A percentile compares a stretch with the other conserved stretches of the same genome.
Conservation (phyloP, 495 filamentous ascomycete species). For the Pseudevernia furfuracea region DNA sequence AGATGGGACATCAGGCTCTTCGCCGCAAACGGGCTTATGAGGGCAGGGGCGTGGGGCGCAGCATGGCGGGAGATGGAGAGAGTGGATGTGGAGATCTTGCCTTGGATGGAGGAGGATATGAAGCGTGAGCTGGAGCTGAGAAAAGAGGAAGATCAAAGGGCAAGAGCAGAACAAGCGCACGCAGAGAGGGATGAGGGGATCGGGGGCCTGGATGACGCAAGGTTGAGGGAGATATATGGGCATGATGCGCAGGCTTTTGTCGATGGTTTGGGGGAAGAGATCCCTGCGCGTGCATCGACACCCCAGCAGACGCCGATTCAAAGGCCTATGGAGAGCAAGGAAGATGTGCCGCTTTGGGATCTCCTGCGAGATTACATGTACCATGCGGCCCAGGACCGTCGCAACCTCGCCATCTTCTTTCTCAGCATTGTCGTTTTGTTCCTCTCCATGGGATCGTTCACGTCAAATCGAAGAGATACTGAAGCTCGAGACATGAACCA, state of each 20-base stretch:
- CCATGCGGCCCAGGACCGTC: conserved; percentile 58
- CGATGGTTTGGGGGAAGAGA: conserved; percentile 29
- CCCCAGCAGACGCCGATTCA: conserved; percentile 46
- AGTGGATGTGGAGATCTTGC: conserved; percentile 85
- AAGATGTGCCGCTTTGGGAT: conserved; percentile 39
- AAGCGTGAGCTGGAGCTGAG: conserved; percentile 40
- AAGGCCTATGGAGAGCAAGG: conserved; percentile 34
- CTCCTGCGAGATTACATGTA: conserved; percentile 62
- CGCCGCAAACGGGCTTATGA: conserved; percentile 89
- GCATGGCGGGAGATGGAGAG: conserved; percentile 97
- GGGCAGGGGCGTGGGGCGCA: conserved; percentile 82
- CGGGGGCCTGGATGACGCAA: conserved; percentile 39
- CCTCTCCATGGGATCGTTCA: conserved; percentile 36
- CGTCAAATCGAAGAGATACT: conserved; percentile 1
- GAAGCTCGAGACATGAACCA: not conserved
- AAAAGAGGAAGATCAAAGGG: conserved; percentile 38
- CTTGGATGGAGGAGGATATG: conserved; percentile 54
- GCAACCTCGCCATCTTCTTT: conserved; percentile 61
- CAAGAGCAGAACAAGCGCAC: conserved; percentile 20
- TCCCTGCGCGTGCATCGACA: conserved; percentile 35
- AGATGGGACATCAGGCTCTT: conserved; percentile 85
- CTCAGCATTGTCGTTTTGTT: conserved; percentile 54
- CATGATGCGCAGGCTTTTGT: conserved; percentile 29
- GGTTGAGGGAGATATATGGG: conserved; percentile 48
- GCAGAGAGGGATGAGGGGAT: conserved; percentile 51